Evolutionary conservation across 78 protist genomes (phyloP), one percentile per base, ranked within the genome.

Genomic region (Dictyostelium brefeldianum): DNA sequence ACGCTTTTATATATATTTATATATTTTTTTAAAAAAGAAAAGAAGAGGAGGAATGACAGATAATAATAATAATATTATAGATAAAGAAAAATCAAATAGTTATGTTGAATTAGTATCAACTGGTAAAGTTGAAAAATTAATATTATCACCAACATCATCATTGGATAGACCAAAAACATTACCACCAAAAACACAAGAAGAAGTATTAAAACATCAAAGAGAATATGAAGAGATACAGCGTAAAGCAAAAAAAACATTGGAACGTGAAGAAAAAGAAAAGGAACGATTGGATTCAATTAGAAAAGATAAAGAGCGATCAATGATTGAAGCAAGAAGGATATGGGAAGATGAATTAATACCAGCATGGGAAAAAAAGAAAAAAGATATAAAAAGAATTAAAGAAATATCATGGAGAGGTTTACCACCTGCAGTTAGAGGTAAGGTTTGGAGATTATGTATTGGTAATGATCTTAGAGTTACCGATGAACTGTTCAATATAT

Each of bases 351-450:
- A 87, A 1, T 59, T 87, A 1, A 74, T 87, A 46, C 93, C 93
- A 36, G 69, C 46, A 48, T 87, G 93, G 93, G 90, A 82, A 11
- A 87, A 87, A 48, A 84, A 84, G 29, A 92, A 90, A 67, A 89
- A 65, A 69, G 83, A 80, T 48, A 43, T 20, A 15, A 69, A 77
- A 54, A 70, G 57, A 36, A 94, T 70, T 8, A 78, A 74, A 74
- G 87, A 83, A 2, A 36, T 94, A 25, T 54, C 95, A 53, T 94
- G 96, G 96, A 67, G 85, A 36, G 96, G 96, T 50, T 17, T 94
- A 31, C 96, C 93, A 46, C 90, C 96, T 11, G 89, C 89, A 3
- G 84, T 94, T 2, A 10, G 96, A 12, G 96, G 96, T 8, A 94
- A 80, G 22, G 62, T 94, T 77, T 94, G 96, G 96, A 80, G 48